These are phyloP conservation scores for Lactarius pseudohatsudake DNA, from an alignment of 768 basidiomycete genomes.

Conservation along the genomic window DNA sequence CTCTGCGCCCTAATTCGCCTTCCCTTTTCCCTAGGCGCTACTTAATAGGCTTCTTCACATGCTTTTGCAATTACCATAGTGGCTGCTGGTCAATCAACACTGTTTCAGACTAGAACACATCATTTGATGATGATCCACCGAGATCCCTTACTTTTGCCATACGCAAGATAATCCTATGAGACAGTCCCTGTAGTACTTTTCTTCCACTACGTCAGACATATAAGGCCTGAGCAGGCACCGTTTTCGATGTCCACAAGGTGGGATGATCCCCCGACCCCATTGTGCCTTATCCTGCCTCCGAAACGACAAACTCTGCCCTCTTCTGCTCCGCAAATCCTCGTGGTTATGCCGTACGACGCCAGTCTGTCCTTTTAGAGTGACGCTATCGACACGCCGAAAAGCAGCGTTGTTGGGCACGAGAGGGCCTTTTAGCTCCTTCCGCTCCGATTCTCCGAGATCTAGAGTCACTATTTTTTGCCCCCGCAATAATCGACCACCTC, in stretches of 20 bases:
- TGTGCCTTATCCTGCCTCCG: not conserved
- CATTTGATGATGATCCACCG: slow-evolving; percentile 4
- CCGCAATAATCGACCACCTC: not conserved
- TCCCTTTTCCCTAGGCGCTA: not conserved
- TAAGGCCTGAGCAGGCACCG: not conserved
- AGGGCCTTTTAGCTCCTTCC: not conserved
- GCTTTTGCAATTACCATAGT: not conserved
- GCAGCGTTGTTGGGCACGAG: not conserved
- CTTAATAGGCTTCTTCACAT: slow-evolving; percentile 1
- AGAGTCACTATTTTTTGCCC: not conserved
- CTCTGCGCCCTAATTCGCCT: slow-evolving; percentile 9
- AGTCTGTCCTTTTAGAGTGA: not conserved
- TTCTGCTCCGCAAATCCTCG: not conserved
- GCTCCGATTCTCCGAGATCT: slow-evolving; percentile 14
- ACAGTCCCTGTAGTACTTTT: not conserved
- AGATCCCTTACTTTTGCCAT: not conserved
- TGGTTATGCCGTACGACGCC: not conserved
- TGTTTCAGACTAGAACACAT: not conserved
- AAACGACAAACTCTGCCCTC: not conserved
- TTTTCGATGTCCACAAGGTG: not conserved
- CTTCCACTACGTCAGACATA: not conserved
- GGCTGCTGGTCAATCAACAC: not conserved
- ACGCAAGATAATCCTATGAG: not conserved
- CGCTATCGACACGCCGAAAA: not conserved
- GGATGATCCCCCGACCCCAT: not conserved